Conservation (phyloP, 139 green algal species). For the Haematococcus sp. region DNA sequence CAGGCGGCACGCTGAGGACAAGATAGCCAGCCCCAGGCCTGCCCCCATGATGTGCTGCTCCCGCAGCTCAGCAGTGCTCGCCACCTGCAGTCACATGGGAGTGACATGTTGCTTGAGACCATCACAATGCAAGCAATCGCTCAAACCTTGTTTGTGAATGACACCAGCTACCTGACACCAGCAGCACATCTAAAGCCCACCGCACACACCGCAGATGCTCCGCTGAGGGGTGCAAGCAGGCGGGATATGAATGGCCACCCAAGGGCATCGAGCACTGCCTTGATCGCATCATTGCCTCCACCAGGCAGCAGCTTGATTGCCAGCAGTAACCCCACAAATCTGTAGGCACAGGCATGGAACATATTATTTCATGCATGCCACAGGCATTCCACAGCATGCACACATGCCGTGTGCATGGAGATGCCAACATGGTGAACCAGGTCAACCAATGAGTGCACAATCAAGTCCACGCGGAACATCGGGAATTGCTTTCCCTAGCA, state of each 20-base stretch:
- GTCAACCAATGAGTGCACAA: too few relatives aligned
- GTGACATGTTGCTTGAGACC: too few relatives aligned
- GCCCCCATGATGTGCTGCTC: slow-evolving; percentile 10
- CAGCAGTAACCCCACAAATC: slow-evolving; percentile 74
- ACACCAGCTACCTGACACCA: too few relatives aligned
- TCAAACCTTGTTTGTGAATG: too few relatives aligned
- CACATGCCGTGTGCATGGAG: background rate
- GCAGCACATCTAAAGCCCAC: background rate
- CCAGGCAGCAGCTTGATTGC: slow-evolving; percentile 59
- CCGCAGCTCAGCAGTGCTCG: background rate
- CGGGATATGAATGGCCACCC: slow-evolving; percentile 57
- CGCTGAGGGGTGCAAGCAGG: slow-evolving; percentile 63
- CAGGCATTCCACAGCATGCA: background rate
- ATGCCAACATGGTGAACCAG: too few relatives aligned
- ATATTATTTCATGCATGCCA: too few relatives aligned
- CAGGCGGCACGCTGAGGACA: slow-evolving; percentile 43
- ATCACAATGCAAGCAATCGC: too few relatives aligned
- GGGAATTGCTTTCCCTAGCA: too few relatives aligned
- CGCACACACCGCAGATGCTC: background rate
- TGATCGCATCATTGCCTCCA: slow-evolving; percentile 27
- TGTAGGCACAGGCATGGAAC: slow-evolving; percentile 14
- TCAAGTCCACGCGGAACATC: too few relatives aligned
- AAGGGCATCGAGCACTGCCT: slow-evolving; percentile 50
- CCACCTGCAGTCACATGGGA: too few relatives aligned
- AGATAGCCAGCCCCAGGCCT: slow-evolving; percentile 49